Conservation (phyloP, 2,329 filamentous ascomycete genomes). For the Scortechinia acanthostroma region DNA sequence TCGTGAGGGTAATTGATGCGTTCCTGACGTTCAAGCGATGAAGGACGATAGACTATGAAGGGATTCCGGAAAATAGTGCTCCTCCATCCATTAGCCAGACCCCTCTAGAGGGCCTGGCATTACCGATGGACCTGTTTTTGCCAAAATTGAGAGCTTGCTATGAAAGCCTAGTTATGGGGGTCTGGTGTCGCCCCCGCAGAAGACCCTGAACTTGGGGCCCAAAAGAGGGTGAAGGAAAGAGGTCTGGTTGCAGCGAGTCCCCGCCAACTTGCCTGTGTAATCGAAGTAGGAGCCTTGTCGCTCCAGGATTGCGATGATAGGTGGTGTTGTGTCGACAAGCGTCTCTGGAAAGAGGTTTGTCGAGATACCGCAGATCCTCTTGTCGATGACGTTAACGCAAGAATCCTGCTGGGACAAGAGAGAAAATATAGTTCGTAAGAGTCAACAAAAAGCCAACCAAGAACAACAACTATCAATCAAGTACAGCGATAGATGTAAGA, state of each 20-base stretch:
- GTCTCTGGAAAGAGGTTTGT: no score
- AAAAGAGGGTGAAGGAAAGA: conserved; percentile 60
- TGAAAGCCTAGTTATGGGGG: conserved; percentile 53
- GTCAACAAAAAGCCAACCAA: no score
- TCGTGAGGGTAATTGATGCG: no score
- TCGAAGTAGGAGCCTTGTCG: conserved; percentile 21
- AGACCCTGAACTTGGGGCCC: conserved; percentile 59
- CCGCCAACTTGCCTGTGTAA: conserved; percentile 65
- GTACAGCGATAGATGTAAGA: no score
- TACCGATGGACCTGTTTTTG: background rate
- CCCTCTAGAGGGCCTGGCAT: background rate
- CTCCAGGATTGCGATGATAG: conserved; percentile 13
- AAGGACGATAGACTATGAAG: no score
- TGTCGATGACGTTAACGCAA: background rate
- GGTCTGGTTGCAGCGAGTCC: conserved; percentile 45
- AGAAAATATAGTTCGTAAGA: no score
- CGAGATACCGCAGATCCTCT: no score
- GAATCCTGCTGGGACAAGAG: no score
- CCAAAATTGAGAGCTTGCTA: background rate
- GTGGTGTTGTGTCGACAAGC: no score
- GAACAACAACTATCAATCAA: no score
- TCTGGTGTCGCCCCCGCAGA: conserved; percentile 59
- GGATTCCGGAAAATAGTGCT: no score
- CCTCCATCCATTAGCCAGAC: conserved; percentile 2
- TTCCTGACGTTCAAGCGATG: no score